Percentiles rank a stretch among this genome's conserved stretches.
Evolutionary conservation across 352 stramenopile species (phyloP).

Genomic region (Globisporangium cylindrosporum): DNA sequence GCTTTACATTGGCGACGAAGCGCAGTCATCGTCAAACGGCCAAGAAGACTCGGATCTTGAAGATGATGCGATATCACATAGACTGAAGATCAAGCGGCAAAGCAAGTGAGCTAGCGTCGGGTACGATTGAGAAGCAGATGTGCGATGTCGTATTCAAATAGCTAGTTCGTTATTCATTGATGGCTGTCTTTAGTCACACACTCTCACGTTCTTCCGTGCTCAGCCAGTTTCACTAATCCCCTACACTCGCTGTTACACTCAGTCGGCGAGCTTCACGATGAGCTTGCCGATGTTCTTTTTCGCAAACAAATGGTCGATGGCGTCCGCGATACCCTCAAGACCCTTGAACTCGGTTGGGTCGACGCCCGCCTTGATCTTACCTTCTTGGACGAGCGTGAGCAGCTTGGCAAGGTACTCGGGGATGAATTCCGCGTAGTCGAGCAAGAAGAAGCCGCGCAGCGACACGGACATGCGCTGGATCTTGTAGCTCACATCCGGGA

Average conservation of each 20-base stretch:
- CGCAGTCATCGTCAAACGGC: background rate
- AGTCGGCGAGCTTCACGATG: conserved; percentile 40
- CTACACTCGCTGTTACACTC: background rate
- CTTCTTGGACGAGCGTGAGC: conserved; percentile 37
- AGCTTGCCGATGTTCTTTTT: conserved; percentile 63
- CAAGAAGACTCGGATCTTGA: background rate
- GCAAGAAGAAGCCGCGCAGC: conserved; percentile 33
- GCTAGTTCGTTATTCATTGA: background rate
- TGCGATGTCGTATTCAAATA: background rate
- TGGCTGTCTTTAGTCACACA: background rate
- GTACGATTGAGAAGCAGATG: background rate
- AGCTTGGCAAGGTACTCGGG: conserved; percentile 38
- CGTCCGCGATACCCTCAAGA: conserved; percentile 48
- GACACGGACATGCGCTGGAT: conserved; percentile 27
- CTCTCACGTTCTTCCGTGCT: background rate
- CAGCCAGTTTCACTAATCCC: background rate
- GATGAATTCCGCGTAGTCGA: conserved; percentile 30
- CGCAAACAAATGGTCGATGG: conserved; percentile 49
- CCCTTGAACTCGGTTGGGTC: conserved; percentile 35
- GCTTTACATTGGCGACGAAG: background rate
- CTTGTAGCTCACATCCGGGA: conserved; percentile 6
- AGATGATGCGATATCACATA: background rate
- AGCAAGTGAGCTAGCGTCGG: background rate
- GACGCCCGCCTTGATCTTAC: conserved; percentile 38
- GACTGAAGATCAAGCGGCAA: background rate